Evolutionary conservation across 805 yeast genomes (phyloP), one percentile per base, ranked within the genome.

Genomic region (Allodekkera sacchari): DNA sequence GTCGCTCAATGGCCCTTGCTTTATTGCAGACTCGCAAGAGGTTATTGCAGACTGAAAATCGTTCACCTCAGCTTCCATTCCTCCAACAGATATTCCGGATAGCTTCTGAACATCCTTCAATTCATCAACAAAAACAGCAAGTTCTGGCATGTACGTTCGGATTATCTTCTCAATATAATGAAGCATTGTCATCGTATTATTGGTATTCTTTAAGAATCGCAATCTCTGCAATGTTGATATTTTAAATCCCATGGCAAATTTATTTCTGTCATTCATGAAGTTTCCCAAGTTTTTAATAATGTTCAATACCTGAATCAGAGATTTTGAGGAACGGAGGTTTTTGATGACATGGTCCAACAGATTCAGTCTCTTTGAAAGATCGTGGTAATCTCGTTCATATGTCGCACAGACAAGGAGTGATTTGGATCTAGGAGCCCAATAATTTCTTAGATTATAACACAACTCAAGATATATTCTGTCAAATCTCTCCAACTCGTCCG

Each of bases 261-360:
- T 81, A 4, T 78, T 63, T 6, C 65, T 55, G 45, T 78, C 85
- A 50, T 82, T 82, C 92, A 82, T 82, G 44, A 71, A 80, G 45
- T 82, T 82, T 39, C 92, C 94, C 35, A 82, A 72, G 10, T 77
- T 75, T 42, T 78, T 70, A 38, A 82, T 77, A 26, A 82, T 71
- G 39, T 71, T 75, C 37, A 82, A 66, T 3, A 81, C 69, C 32
- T 65, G 64, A 39, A 72, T 66, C 46, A 82, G 64, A 23, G 72
- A 65, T 12, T 61, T 45, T 0, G 85, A 78, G 10, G 61, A 56
- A 32, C 60, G 63, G 16, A 82, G 59, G 18, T 68, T 62, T 19
- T 64, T 70, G 15, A 77, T 66, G 0, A 82, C 79, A 29, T 64
- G 69, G 44, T 80, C 87, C 25, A 81, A 58, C 9, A 66, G 51